A percentile compares a stretch with the other conserved stretches of the same genome.
Conservation (phyloP, 257 asterid species). For the Paulownia fortunei region DNA sequence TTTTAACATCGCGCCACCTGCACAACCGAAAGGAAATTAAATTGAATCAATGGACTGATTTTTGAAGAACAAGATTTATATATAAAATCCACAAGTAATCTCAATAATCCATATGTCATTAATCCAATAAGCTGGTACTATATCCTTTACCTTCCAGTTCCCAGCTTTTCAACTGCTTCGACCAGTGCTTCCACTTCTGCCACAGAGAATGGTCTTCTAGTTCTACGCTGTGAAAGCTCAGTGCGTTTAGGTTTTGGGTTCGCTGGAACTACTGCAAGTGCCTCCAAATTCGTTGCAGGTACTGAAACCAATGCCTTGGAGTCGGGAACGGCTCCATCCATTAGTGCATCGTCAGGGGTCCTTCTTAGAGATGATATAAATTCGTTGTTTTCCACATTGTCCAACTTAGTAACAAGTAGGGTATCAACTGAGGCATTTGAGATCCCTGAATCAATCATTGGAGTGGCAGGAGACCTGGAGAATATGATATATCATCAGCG, state of each 20-base stretch:
- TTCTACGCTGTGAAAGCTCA: constrained; percentile 86
- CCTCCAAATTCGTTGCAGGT: constrained; percentile 47
- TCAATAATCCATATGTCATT: background rate
- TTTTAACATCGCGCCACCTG: constrained; percentile 99
- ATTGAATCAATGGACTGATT: background rate
- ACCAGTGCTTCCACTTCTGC: constrained; percentile 95
- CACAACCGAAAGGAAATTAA: constrained; percentile 11
- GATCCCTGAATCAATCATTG: constrained; percentile 55
- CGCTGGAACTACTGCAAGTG: constrained; percentile 62
- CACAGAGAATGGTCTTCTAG: constrained; percentile 92
- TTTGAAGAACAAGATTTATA: too few species aligned
- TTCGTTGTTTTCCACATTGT: constrained; percentile 37
- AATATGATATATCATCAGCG: constrained; percentile 9
- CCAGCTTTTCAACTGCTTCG: constrained; percentile 90
- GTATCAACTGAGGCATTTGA: constrained; percentile 49
- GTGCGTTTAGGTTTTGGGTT: constrained; percentile 60
- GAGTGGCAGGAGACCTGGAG: constrained; percentile 64
- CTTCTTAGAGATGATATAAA: constrained; percentile 39
- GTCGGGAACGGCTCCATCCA: constrained; percentile 43
- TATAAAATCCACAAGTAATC: too few species aligned
- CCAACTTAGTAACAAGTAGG: constrained; percentile 44
- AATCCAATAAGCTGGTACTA: background rate
- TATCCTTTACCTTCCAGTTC: constrained; percentile 83
- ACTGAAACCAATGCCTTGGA: constrained; percentile 68
- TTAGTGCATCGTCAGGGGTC: constrained; percentile 36